Base-by-base conservation (phyloP, 768 basidiomycete genomes). In the Mycena amicta region DNA sequence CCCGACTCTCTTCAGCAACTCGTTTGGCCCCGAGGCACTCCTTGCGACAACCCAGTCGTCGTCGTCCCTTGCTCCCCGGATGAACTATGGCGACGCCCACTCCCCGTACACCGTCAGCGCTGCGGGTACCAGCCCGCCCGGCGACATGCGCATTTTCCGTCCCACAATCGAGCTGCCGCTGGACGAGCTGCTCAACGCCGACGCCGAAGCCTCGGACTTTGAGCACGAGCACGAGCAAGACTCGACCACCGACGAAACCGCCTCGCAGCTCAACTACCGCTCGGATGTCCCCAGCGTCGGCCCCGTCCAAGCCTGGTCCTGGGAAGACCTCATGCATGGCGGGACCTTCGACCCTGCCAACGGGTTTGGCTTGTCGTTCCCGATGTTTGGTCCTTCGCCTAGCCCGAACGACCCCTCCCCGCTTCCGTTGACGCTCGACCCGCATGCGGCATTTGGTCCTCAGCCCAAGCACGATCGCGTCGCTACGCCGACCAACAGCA, bases 161-260 rank as follows among this genome's bases (percentile, higher is more conserved):
- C 92, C 91, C 0, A 93, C 92, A 41, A 92, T 93, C 67, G 91
- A 93, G 69, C 83, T 93, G 26, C 87, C 89, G 4, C 82, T 93
- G n/a, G 91, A 94, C 63, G 91, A 94, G 60, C 79, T 93, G 57
- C 81, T 93, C 59, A 78, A 80, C 60, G 74, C 73, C 53, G 77
- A 78, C 66, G 85, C 79, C 26, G 56, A 58, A 13, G 53, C 47
- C 15, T 49, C 73, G 52, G 77, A 78, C 65, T 85, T 80, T 26
- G 56, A 58, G 20, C 49, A 16, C 16, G 60, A 51, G 25, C n/a
- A n/a, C 16, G 46, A 11, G 20, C 47, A 49, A n/a, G 47, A 49
- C 22, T 49, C 47, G 27, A 26, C 62, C 22, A 64, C 65, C 37
- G 69, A 69, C 25, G 26, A 49, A 4, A 12, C 4, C 23, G 6